Evolutionary conservation across 108 stramenopile genomes (phyloP).

Genomic region (Nitzschia palea): DNA sequence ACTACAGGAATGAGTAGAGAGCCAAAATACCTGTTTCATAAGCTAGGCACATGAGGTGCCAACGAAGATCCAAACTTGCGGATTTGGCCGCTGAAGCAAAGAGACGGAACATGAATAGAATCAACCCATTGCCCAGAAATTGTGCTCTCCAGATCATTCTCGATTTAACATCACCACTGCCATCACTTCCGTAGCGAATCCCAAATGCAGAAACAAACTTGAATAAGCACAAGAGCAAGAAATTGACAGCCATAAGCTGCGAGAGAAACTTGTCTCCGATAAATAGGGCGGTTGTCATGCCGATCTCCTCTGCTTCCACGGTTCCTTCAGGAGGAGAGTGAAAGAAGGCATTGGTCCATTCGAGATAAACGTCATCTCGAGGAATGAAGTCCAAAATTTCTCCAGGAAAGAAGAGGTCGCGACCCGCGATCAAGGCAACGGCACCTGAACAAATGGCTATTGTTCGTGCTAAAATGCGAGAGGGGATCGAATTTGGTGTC

Average conservation of each 20-base stretch:
- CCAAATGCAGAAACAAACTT: conserved; percentile 62
- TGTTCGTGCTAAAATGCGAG: conserved; percentile 74
- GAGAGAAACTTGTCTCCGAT: conserved; percentile 81
- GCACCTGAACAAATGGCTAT: conserved; percentile 58
- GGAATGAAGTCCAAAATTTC: conserved; percentile 68
- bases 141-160: conserved; percentile 83
- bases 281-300: conserved; percentile 64
- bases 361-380: conserved; percentile 87
- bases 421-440: conserved; percentile 55
- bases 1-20: conserved; percentile 6
- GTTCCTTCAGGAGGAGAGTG: conserved; percentile 86
- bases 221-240: conserved; percentile 60
- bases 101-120: conserved; percentile 69
- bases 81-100: conserved; percentile 68
- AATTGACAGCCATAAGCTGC: conserved; percentile 65
- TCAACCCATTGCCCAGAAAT: conserved; percentile 52
- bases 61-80: conserved; percentile 85
- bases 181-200: conserved; percentile 62
- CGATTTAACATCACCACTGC: conserved; percentile 63
- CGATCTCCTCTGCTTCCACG: conserved; percentile 67
- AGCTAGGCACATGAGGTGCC: conserved; percentile 82
- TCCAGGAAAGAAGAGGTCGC: conserved; percentile 83
- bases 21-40: conserved; percentile 83
- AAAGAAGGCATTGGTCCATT: conserved; percentile 83
- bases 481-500: conserved; percentile 59